Conservation (phyloP, 2,329 filamentous ascomycete species). For the Colletotrichum sp. region DNA sequence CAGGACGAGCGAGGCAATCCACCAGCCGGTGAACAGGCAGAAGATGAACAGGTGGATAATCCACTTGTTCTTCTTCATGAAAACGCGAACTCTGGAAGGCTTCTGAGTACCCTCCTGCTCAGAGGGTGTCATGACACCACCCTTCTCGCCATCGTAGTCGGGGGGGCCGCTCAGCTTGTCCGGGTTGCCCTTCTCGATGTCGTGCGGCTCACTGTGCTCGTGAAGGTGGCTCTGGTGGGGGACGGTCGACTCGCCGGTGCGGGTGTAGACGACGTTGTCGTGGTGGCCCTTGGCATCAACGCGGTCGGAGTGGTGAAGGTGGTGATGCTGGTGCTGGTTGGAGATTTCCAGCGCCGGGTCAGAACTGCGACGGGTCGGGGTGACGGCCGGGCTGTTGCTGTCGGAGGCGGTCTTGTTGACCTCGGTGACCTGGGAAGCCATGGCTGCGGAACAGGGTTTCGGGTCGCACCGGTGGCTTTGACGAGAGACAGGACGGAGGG, state of each 20-base stretch:
- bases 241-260: conserved; percentile 41
- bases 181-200: conserved; percentile 27
- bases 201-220: conserved; percentile 26
- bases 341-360: conserved; percentile 38
- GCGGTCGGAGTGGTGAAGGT: conserved; percentile 44
- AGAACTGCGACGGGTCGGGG: conserved; percentile 28
- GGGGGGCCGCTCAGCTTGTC: conserved; percentile 27
- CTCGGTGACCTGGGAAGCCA: conserved; percentile 17
- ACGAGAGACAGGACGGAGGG: neutral
- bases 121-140: conserved; percentile 32
- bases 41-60: conserved; percentile 51
- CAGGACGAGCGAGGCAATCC: conserved; percentile 75
- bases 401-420: conserved; percentile 2
- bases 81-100: conserved; percentile 28
- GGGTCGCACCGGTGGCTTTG: neutral
- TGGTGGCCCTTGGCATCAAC: conserved; percentile 33
- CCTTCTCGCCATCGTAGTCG: conserved; percentile 46
- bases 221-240: conserved; percentile 36
- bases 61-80: conserved; percentile 45
- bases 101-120: conserved; percentile 26
- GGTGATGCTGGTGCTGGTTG: conserved; percentile 48
- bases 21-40: conserved; percentile 64
- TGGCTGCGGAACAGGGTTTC: neutral
- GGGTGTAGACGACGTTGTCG: conserved; percentile 53
- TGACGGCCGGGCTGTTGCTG: neutral